A percentile compares a stretch with the other conserved stretches of the same genome.
phyloP scores from a whole-genome alignment of 164 flowering plant species.

The Vitis labrusca region DNA sequence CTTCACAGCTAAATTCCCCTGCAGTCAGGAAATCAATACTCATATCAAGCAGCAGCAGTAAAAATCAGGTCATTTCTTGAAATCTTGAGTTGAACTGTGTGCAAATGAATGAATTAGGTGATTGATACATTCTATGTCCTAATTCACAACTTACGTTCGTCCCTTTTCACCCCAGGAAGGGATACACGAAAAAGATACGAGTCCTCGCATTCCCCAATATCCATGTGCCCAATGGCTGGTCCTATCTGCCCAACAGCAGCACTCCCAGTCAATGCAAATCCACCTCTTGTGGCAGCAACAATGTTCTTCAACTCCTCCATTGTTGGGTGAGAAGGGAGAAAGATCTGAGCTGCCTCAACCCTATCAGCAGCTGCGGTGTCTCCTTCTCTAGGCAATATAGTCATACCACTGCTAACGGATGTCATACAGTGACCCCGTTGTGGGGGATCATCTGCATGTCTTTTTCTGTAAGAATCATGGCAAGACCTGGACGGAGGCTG shows the following conservation, averaged over 20 bases:
- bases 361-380: slow-evolving; percentile 10
- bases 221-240: slow-evolving; percentile 55
- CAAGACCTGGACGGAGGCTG: slow-evolving; percentile 4
- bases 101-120: neutral
- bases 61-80: too few relatives aligned
- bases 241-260: slow-evolving; percentile 57
- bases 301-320: slow-evolving; percentile 41
- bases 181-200: slow-evolving; percentile 65
- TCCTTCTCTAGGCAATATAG: slow-evolving; percentile 1
- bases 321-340: slow-evolving; percentile 52
- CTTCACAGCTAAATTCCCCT: slow-evolving; percentile 67
- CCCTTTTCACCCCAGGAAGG: slow-evolving; percentile 75
- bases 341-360: slow-evolving; percentile 39
- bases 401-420: slow-evolving; percentile 10
- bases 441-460: slow-evolving; percentile 8
- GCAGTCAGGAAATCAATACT: slow-evolving; percentile 11
- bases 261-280: slow-evolving; percentile 57
- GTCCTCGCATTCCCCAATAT: slow-evolving; percentile 63
- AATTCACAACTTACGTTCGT: slow-evolving; percentile 52
- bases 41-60: too few relatives aligned
- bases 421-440: slow-evolving; percentile 6
- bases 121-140: neutral
- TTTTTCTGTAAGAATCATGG: slow-evolving; percentile 11
- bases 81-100: neutral
- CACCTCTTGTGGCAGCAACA: slow-evolving; percentile 37